Percentiles rank a stretch among this genome's conserved stretches.
These are phyloP conservation scores for Brassica rapa DNA, from an alignment of 345 rosid genomes.

Conservation along the genomic window DNA sequence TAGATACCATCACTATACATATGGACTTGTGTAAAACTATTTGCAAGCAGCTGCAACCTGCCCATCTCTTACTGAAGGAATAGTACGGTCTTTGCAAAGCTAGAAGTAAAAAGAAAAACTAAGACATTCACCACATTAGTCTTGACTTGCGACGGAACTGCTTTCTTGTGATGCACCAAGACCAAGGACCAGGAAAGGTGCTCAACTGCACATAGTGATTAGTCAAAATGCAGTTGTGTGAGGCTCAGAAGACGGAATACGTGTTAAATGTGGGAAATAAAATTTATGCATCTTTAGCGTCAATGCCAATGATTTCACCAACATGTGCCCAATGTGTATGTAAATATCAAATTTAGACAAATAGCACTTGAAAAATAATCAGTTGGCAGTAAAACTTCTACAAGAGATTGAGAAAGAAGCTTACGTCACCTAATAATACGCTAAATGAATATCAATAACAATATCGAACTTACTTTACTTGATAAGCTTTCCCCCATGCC, in stretches of 20 bases:
- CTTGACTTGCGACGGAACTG: slow-evolving; percentile 64
- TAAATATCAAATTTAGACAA: not conserved
- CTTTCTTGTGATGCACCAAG: slow-evolving; percentile 83
- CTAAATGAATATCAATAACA: not conserved
- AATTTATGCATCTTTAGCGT: too few species aligned
- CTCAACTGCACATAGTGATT: slow-evolving; percentile 57
- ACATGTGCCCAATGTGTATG: not conserved
- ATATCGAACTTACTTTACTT: slow-evolving; percentile 65
- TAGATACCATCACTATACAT: slow-evolving; percentile 3
- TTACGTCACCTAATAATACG: too few species aligned
- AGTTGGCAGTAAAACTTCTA: too few species aligned
- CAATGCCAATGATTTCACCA: not conserved
- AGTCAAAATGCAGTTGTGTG: not conserved
- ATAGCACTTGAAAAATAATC: too few species aligned
- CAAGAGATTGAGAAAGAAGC: not conserved
- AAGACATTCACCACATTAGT: slow-evolving; percentile 55
- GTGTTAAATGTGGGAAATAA: not conserved
- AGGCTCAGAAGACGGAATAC: not conserved
- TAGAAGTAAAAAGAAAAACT: not conserved
- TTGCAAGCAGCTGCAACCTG: not conserved
- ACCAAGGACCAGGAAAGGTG: slow-evolving; percentile 76
- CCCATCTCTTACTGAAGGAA: not conserved
- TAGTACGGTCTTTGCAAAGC: not conserved
- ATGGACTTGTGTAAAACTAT: not conserved
- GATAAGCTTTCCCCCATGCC: slow-evolving; percentile 89